These are phyloP conservation scores for Chlorociboria aeruginascens DNA, from an alignment of 495 filamentous ascomycete genomes.

Conservation along the genomic window DNA sequence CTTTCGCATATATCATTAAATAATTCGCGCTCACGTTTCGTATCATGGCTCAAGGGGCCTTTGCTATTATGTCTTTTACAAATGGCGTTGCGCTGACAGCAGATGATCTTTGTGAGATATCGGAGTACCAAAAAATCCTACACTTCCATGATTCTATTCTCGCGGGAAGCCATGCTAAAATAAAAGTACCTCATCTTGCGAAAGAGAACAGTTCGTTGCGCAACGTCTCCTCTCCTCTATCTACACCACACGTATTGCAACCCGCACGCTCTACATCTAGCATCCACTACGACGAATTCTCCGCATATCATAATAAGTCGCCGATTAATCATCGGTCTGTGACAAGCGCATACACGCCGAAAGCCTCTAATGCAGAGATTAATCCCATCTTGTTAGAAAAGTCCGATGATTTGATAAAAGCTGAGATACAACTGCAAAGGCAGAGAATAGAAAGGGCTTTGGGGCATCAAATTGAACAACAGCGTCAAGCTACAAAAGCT, in stretches of 20 bases:
- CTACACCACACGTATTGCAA: slow-evolving; percentile 6
- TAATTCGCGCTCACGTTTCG: not conserved
- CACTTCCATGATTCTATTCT: slow-evolving; percentile 65
- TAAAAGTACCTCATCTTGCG: slow-evolving; percentile 53
- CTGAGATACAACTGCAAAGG: slow-evolving; percentile 70
- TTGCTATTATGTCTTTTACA: not conserved
- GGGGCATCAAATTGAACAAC: slow-evolving; percentile 61
- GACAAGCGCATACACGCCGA: slow-evolving; percentile 4
- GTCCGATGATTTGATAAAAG: slow-evolving; percentile 70
- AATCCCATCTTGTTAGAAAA: slow-evolving; percentile 75
- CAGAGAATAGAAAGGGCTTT: slow-evolving; percentile 68
- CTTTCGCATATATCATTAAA: not conserved
- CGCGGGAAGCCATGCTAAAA: slow-evolving; percentile 59
- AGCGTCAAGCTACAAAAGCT: slow-evolving; percentile 36
- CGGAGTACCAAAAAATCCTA: slow-evolving; percentile 63
- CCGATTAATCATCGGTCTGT: slow-evolving; percentile 17
- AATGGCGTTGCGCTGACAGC: slow-evolving; percentile 20
- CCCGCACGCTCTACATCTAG: slow-evolving; percentile 1
- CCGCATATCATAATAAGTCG: slow-evolving; percentile 13
- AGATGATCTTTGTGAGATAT: slow-evolving; percentile 27
- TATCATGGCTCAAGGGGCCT: slow-evolving; percentile 17
- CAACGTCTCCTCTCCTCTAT: slow-evolving; percentile 3
- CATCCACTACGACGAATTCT: slow-evolving; percentile 8
- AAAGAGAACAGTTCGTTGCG: slow-evolving; percentile 25
- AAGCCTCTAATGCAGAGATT: slow-evolving; percentile 36